These are phyloP conservation scores for Neovahlkampfia damariscottae DNA, from an alignment of 78 protist species.

Conservation along the genomic window DNA sequence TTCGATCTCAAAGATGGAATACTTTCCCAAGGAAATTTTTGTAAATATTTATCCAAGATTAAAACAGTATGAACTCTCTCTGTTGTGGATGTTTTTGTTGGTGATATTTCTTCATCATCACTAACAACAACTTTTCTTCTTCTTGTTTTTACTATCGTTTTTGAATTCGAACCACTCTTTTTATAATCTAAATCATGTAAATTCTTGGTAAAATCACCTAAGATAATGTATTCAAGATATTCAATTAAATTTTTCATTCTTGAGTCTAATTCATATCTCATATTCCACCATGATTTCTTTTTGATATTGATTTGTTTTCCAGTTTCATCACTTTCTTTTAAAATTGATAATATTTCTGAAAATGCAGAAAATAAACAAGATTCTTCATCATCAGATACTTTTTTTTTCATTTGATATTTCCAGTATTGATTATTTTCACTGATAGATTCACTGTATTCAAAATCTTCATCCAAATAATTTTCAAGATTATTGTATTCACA, in stretches of 20 bases:
- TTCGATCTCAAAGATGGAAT: not conserved
- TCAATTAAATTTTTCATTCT: not conserved
- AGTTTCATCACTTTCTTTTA: too few relatives aligned
- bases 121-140: not conserved
- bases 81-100: not conserved
- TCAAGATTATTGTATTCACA: too few relatives aligned
- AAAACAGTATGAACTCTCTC: not conserved
- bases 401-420: too few relatives aligned
- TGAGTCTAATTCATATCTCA: not conserved
- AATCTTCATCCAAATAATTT: too few relatives aligned
- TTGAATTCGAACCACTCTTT: too few relatives aligned
- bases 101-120: not conserved
- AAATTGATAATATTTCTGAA: too few relatives aligned
- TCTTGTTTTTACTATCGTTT: not conserved
- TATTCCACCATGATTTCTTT: not conserved
- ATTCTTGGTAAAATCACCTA: not conserved
- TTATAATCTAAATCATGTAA: not conserved
- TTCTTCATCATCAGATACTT: too few relatives aligned
- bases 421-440: too few relatives aligned
- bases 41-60: not conserved
- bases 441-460: too few relatives aligned
- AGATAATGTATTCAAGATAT: not conserved
- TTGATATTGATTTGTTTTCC: too few relatives aligned
- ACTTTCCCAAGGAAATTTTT: not conserved
- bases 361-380: too few relatives aligned